Evolutionary conservation across 441 rosid genomes (phyloP).

Genomic region (Populus tomentosa): DNA sequence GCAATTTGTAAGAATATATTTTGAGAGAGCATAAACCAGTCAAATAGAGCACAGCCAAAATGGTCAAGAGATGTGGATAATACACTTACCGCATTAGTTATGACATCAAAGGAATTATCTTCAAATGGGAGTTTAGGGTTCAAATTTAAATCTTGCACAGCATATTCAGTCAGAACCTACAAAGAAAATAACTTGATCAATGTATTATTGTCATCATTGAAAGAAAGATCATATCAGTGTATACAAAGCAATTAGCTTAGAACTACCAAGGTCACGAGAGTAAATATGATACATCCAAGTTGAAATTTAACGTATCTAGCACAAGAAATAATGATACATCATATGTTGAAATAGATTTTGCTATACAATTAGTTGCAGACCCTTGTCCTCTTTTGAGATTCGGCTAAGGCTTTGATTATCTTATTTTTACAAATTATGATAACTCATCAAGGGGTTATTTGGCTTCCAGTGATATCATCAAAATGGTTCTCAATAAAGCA

Average conservation of each 20-base stretch:
- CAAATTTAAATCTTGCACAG: constrained; percentile 79
- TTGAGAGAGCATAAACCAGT: neutral
- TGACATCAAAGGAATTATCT: constrained; percentile 77
- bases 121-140: constrained; percentile 83
- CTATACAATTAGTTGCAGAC: neutral
- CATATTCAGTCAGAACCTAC: constrained; percentile 77
- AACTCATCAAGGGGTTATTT: neutral
- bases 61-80: constrained; percentile 9
- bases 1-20: neutral
- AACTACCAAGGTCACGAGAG: neutral
- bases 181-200: constrained; percentile 8
- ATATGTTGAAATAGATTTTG: neutral
- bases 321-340: neutral
- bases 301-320: neutral
- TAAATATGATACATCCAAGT: neutral
- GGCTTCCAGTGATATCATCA: neutral
- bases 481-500: neutral
- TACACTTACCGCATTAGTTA: constrained; percentile 76
- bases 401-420: neutral
- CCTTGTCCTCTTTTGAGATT: neutral
- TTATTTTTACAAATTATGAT: neutral
- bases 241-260: neutral
- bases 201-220: neutral
- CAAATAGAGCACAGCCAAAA: neutral
- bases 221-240: neutral